phyloP scores from a whole-genome alignment of 257 asterid genomes.

The Jacaranda mimosifolia region DNA sequence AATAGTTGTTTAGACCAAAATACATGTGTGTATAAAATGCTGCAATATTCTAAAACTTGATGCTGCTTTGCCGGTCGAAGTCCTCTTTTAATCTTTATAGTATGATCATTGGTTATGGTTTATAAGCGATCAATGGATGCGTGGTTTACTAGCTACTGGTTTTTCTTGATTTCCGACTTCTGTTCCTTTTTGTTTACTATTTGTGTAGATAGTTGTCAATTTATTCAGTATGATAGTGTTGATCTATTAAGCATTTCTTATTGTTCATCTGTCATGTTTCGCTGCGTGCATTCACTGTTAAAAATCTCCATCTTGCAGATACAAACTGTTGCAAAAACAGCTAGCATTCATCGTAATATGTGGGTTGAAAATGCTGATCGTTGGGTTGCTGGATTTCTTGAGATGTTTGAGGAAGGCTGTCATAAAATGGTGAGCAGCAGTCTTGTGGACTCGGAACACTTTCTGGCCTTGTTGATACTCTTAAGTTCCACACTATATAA shows the following conservation, averaged over 20 bases:
- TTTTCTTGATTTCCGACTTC: neutral
- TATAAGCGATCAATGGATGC: neutral
- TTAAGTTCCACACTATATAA: neutral
- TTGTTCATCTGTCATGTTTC: neutral
- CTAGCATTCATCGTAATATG: conserved; percentile 59
- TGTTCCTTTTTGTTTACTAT: neutral
- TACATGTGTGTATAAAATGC: too few relatives aligned
- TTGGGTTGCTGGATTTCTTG: conserved; percentile 82
- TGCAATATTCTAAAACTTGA: neutral
- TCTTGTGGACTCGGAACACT: neutral
- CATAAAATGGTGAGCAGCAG: conserved; percentile 69
- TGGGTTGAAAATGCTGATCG: conserved; percentile 86
- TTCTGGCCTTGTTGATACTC: neutral
- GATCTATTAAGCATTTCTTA: neutral
- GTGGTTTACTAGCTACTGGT: neutral
- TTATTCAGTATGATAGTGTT: neutral
- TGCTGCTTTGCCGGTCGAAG: neutral
- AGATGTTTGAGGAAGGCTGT: conserved; percentile 81
- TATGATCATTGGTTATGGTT: too few relatives aligned
- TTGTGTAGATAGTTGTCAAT: neutral
- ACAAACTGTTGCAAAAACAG: conserved; percentile 79
- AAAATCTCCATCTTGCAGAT: conserved; percentile 46
- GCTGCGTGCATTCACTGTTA: neutral
- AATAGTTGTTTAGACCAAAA: too few relatives aligned
- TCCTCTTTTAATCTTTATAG: too few relatives aligned